Conservation (phyloP, 495 filamentous ascomycete species). For the Massariosphaeria phaeospora region DNA sequence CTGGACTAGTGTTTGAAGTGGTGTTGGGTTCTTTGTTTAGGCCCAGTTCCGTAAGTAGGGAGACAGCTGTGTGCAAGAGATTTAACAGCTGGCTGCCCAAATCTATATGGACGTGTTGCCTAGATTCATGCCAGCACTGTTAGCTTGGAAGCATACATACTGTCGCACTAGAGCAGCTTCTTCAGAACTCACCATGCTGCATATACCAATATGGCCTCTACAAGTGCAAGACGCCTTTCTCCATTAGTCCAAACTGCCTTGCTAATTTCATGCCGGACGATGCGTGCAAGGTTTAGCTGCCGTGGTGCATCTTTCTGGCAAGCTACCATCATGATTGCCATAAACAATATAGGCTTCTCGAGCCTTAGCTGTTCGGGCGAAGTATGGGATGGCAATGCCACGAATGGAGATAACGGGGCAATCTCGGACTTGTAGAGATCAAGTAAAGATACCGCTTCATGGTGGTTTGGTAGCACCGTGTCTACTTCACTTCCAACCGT, state of each 20-base stretch:
- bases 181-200: not conserved
- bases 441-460: slow-evolving; percentile 2
- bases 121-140: too few species aligned
- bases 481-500: too few species aligned
- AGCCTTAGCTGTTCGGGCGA: not conserved
- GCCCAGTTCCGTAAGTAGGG: not conserved
- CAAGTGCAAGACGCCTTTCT: not conserved
- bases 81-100: not conserved
- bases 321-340: slow-evolving; percentile 4
- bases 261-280: slow-evolving; percentile 1
- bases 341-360: slow-evolving; percentile 1
- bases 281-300: not conserved
- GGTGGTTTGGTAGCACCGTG: not conserved
- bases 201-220: slow-evolving; percentile 1
- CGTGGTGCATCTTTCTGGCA: not conserved
- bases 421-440: not conserved
- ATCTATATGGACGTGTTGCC: not conserved
- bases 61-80: not conserved
- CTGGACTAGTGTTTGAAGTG: not conserved
- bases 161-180: not conserved
- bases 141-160: too few species aligned
- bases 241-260: not conserved
- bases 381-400: not conserved
- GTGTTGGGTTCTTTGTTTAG: not conserved
- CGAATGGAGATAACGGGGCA: slow-evolving; percentile 5